Percentiles rank a stretch among this genome's conserved stretches.
Evolutionary conservation across 768 basidiomycete species (phyloP).

Genomic region (Flagelloscypha sp.): DNA sequence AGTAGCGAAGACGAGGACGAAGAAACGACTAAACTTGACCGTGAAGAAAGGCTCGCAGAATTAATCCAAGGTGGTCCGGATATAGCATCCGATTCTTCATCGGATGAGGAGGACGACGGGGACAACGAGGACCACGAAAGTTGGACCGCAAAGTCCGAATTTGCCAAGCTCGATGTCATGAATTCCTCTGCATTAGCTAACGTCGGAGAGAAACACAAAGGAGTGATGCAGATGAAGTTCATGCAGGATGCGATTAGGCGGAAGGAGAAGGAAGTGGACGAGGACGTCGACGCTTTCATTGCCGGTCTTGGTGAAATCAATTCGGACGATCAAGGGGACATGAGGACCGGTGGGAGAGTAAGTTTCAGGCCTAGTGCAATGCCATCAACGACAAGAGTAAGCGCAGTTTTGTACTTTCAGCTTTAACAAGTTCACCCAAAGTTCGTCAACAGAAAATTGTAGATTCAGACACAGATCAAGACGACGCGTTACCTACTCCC

Average conservation of each 20-base stretch:
- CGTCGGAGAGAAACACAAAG: conserved; percentile 49
- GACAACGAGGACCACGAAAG: no score
- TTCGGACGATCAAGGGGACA: conserved; percentile 20
- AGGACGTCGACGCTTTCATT: conserved; percentile 64
- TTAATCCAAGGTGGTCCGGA: no score
- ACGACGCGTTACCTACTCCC: conserved; percentile 35
- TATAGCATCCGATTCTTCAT: no score
- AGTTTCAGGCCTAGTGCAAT: conserved; percentile 50
- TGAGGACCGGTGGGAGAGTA: conserved; percentile 53
- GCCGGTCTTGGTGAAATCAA: conserved; percentile 50
- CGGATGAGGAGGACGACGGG: conserved; percentile 31
- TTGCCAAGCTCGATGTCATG: no score
- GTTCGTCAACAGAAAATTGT: conserved; percentile 45
- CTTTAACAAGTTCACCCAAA: no score
- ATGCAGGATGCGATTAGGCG: conserved; percentile 89
- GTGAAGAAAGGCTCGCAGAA: no score
- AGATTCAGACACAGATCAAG: conserved; percentile 61
- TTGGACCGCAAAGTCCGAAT: no score
- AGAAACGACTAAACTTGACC: conserved; percentile 35
- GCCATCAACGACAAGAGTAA: no score
- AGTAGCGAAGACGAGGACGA: conserved; percentile 45
- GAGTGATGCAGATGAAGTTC: conserved; percentile 94
- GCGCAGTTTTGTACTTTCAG: no score
- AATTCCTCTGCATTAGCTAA: no score
- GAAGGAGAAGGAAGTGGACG: conserved; percentile 46